Evolutionary conservation across 805 yeast genomes (phyloP), one percentile per base, ranked within the genome.

Genomic region (Lipomyces spencermartinsiae): DNA sequence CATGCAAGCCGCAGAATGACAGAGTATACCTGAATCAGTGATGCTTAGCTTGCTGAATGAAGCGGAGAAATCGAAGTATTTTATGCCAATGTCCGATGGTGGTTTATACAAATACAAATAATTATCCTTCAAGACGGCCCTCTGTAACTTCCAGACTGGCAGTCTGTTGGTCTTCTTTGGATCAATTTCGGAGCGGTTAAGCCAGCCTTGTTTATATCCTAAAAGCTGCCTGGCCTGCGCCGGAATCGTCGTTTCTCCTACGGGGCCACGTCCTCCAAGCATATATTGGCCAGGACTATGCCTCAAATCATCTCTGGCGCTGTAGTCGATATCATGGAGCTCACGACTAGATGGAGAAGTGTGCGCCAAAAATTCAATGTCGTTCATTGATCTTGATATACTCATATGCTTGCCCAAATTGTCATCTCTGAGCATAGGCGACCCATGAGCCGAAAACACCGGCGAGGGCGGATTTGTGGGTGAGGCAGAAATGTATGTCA

Each of bases 41-140:
- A 43, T 54, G 33, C 33, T 22, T 25, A 54, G 8, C 33, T 31
- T 54, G 16, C 6, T 31, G 34, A 31, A 29, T 22, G 56, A 53
- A 9, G 56, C 12, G 34, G 56, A 53, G 34, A 74, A 71, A 62
- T 77, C 80, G 65, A 78, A 78, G 29, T 75, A 69, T 37, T 80
- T 82, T 33, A 83, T 83, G 35, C 80, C 83, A 34, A 86, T 65
- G 34, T 81, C 86, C 33, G 80, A 77, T 1, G 84, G 88, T 49
- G 87, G 83, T 76, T 86, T 89, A 80, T 85, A 90, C 19, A 93
- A 77, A 63, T 83, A 81, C 62, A 93, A 78, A 56, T 82, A 81
- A 1, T 93, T 86, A 22, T 97, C 97, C 73, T 83, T 86, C 66
- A 93, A 79, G 74, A 88, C 91, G 0, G 90, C 92, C 61, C 89